Evolutionary conservation across 73 alveolate genomes (phyloP), one percentile per base, ranked within the genome.

Genomic region (Uronychia binucleata): DNA sequence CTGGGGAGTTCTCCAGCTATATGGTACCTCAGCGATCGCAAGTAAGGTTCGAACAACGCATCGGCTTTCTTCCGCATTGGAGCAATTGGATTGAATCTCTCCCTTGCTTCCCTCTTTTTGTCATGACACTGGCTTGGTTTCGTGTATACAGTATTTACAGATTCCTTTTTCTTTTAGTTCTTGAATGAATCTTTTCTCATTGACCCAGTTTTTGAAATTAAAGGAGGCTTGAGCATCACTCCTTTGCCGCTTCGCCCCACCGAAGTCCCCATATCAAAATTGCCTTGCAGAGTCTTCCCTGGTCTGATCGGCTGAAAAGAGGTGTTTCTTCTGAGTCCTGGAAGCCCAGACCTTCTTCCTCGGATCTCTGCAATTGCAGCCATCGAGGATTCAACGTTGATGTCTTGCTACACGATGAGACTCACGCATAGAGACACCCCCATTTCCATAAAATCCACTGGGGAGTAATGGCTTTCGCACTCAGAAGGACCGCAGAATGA

Each of bases 401-500:
- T 5, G 58, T 32, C 58, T 31, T 80, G 30, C 35, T 84, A 90
- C 19, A 90, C 87, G 13, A 90, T 75, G 26, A 96, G 86, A 13
- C 97, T 90, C 80, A 87, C 31, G 59, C 98, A 96, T 26, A 96
- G 86, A 82, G 92, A 96, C 83, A 95, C 89, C 28, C 99, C 99
- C 57, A 94, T 88, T 81, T 93, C 86, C 88, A 85, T 85, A 34
- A 96, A 79, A 82, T 89, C 87, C 28, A 77, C 94, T 5, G 96
- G 77, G 30, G 92, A 89, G 81, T 86, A 94, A 77, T 96, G 97
- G 46, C 80, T 81, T 14, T 78, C 84, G 8, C 93, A 82, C 80
- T 78, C 34, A 85, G 92, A 93, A 81, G 85, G 82, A 5, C 99
- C 99, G 91, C 96, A 98, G 79, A 98, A 95, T 1, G 98, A 91